Base-by-base conservation (phyloP, 2,329 filamentous ascomycete genomes). In the Pseudogymnoascus sp. region DNA sequence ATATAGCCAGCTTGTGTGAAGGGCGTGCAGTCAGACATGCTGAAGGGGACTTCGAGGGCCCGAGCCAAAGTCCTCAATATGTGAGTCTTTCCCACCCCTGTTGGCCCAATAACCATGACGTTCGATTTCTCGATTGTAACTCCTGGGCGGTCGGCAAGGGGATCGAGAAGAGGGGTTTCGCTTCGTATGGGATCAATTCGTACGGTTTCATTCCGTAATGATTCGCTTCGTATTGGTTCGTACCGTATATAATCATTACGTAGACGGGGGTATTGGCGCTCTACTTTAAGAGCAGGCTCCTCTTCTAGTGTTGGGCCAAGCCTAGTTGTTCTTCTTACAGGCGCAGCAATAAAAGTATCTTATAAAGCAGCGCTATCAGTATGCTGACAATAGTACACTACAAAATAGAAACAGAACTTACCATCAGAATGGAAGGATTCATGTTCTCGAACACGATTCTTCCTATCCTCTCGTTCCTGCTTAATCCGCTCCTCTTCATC, bases 1-100 rank as follows among this genome's bases (percentile, higher is more conserved):
- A 99, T 97, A 71, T 99, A 99, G 26, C 95, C 93, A 4, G 93
- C 93, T 77, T 97, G 93, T 0, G 93, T 97, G 67, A 97, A 92
- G 5, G 93, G 90, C 61, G 95, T 97, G 75, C 93, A 97, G 76
- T 97, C 93, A 66, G 91, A 93, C 76, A 96, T 96, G 66, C 90
- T 92, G 72, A 97, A 96, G 0, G 95, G 95, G 0, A 97, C 92
- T 65, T 95, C 93, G n/a, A 99, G 83, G 62, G 95, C 88, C 71
- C 92, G 88, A 69, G 93, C 95, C 40, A 97, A 79, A 0, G 93
- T 97, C 84, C 87, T 84, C 57, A 92, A 84, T 78, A 99, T 97
- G 66, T 97, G 87, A 0, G 95, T 99, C 78, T 99, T 99, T 13
- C 95, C 95, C 5, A 97, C 93, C 2, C 95, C 95, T 0, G 93